Percentiles rank a stretch among this genome's conserved stretches.
Evolutionary conservation across 257 asterid species (phyloP).

Genomic region (Primulina huaijiensis): DNA sequence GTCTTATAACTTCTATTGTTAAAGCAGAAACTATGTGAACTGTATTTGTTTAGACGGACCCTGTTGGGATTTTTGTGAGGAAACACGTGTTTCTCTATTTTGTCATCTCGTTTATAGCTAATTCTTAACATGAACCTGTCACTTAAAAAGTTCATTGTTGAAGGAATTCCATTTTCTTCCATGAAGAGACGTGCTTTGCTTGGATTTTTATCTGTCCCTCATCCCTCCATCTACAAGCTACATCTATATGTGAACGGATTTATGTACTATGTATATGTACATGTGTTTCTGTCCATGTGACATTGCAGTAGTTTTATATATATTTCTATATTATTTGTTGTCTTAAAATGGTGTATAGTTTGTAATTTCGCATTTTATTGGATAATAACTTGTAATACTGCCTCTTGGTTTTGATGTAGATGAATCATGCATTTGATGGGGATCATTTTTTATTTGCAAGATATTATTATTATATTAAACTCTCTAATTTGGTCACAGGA

Average conservation of each 20-base stretch:
- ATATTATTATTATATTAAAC: slow-evolving; percentile 10
- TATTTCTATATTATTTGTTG: neutral
- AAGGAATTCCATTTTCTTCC: slow-evolving; percentile 12
- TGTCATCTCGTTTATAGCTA: neutral
- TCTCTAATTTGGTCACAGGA: slow-evolving; percentile 50
- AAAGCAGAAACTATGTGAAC: slow-evolving; percentile 5
- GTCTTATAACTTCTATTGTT: slow-evolving; percentile 17
- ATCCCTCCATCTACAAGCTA: neutral
- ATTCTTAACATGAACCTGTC: slow-evolving; percentile 4
- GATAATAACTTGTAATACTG: slow-evolving; percentile 5
- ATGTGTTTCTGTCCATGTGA: neutral
- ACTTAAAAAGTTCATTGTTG: neutral
- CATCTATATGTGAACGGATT: neutral
- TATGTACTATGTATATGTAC: neutral
- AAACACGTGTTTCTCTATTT: neutral
- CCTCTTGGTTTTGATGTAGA: neutral
- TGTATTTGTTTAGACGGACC: slow-evolving; percentile 1
- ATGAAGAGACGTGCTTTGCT: neutral
- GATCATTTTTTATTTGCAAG: neutral
- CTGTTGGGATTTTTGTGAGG: neutral
- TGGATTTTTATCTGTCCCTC: neutral
- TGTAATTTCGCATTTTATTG: slow-evolving; percentile 4
- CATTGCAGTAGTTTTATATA: neutral
- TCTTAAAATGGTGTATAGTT: slow-evolving; percentile 15
- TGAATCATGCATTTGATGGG: neutral